phyloP scores from a whole-genome alignment of 2,329 filamentous ascomycete species.

The Trichophyton benhamiae region DNA sequence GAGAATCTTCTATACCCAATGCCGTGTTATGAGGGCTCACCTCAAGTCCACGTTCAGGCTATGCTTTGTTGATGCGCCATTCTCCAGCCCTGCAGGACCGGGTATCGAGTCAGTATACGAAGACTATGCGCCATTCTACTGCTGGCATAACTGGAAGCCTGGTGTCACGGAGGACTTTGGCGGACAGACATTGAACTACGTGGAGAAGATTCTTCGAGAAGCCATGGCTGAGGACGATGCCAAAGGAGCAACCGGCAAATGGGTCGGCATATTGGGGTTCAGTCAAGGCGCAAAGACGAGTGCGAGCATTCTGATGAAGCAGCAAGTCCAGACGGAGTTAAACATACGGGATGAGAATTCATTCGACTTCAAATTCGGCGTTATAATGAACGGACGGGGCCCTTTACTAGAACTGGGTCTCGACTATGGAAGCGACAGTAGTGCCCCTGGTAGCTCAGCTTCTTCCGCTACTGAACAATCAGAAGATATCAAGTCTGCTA shows the following conservation, averaged over 20 bases:
- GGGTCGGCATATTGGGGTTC: slow-evolving; percentile 53
- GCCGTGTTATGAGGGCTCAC: slow-evolving; percentile 42
- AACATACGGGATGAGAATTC: not conserved
- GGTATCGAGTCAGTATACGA: slow-evolving; percentile 54
- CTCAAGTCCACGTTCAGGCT: slow-evolving; percentile 53
- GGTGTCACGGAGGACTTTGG: slow-evolving; percentile 29
- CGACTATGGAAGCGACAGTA: not conserved
- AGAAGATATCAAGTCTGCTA: not conserved
- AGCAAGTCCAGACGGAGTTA: slow-evolving; percentile 7
- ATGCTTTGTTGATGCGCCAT: slow-evolving; percentile 60
- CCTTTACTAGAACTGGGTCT: slow-evolving; percentile 7
- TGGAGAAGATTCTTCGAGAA: slow-evolving; percentile 37
- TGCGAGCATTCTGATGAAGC: slow-evolving; percentile 43
- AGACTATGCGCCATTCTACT: slow-evolving; percentile 51
- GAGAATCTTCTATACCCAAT: slow-evolving; percentile 56
- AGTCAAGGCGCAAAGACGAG: slow-evolving; percentile 54
- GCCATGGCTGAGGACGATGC: slow-evolving; percentile 25
- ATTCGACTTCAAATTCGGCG: slow-evolving; percentile 10
- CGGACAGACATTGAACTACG: slow-evolving; percentile 36
- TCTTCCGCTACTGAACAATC: not conserved
- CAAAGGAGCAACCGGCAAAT: slow-evolving; percentile 39
- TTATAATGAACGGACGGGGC: slow-evolving; percentile 11
- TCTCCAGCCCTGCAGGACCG: slow-evolving; percentile 43
- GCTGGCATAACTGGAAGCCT: slow-evolving; percentile 53
- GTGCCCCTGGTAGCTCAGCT: not conserved